A percentile compares a stretch with the other conserved stretches of the same genome.
Conservation (phyloP, 2,329 filamentous ascomycete species). For the Hyphodiscus sp. region DNA sequence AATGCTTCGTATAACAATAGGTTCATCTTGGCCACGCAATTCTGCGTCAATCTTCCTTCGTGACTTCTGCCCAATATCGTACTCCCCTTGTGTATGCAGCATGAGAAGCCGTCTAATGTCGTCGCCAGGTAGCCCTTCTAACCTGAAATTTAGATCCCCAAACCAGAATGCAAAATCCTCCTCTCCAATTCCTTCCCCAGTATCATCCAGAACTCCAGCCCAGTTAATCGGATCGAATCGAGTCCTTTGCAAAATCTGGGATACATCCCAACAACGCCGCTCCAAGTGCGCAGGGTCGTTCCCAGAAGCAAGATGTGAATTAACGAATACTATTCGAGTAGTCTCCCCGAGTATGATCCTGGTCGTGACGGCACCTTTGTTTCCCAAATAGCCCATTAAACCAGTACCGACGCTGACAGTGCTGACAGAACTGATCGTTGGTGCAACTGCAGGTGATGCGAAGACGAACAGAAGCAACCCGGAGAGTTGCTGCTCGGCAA, state of each 20-base stretch:
- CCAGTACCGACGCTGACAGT: slow-evolving; percentile 82
- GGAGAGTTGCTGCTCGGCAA: slow-evolving; percentile 79
- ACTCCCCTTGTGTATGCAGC: slow-evolving; percentile 75
- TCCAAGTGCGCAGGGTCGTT: slow-evolving; percentile 71
- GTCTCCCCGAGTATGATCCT: slow-evolving; percentile 84
- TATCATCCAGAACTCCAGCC: slow-evolving; percentile 57
- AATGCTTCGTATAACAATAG: slow-evolving; percentile 38
- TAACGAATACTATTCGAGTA: slow-evolving; percentile 82
- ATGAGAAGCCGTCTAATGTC: slow-evolving; percentile 82
- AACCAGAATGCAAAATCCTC: slow-evolving; percentile 97
- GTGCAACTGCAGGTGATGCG: slow-evolving; percentile 68
- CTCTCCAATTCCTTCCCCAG: slow-evolving; percentile 67
- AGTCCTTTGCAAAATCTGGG: slow-evolving; percentile 69
- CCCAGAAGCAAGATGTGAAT: slow-evolving; percentile 86
- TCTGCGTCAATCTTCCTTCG: slow-evolving; percentile 29
- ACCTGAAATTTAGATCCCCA: slow-evolving; percentile 89
- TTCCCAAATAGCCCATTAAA: slow-evolving; percentile 86
- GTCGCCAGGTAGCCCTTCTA: slow-evolving; percentile 81
- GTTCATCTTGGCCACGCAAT: slow-evolving; percentile 39
- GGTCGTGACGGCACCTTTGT: slow-evolving; percentile 84
- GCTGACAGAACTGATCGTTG: slow-evolving; percentile 74
- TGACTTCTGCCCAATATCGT: slow-evolving; percentile 47
- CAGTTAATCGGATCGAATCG: slow-evolving; percentile 70
- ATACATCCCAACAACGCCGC: slow-evolving; percentile 78
- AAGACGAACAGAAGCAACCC: slow-evolving; percentile 82